Conservation (phyloP, 768 basidiomycete genomes). For the Naematelia aurantialba region DNA sequence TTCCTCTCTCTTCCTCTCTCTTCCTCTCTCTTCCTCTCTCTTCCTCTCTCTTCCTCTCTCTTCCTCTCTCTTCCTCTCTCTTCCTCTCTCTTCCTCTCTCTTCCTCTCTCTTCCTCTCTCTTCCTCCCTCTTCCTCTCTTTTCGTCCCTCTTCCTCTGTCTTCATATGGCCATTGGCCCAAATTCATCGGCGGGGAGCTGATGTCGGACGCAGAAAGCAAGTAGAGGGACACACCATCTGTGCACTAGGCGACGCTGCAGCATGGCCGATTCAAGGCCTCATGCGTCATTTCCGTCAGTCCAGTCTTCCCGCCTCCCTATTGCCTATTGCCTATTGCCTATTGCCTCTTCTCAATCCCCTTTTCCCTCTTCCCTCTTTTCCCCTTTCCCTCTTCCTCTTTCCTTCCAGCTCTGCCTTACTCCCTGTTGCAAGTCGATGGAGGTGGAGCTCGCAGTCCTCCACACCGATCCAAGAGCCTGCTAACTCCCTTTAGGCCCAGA, state of each 20-base stretch:
- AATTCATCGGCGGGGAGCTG: neutral
- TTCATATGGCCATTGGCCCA: neutral
- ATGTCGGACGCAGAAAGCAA: conserved; percentile 66
- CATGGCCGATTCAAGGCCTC: conserved; percentile 97
- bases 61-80: neutral
- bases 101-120: neutral
- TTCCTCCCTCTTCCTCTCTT: neutral
- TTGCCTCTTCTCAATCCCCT: no score
- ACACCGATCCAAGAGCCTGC: neutral
- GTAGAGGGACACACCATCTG: conserved; percentile 95
- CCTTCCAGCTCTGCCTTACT: neutral
- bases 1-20: neutral
- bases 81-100: conserved; percentile 11
- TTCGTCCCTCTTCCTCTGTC: neutral
- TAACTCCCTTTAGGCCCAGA: conserved; percentile 58
- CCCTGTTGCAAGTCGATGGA: no score
- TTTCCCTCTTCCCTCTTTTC: no score
- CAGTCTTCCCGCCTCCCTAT: neutral
- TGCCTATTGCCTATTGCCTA: neutral
- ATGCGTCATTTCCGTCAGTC: conserved; percentile 85
- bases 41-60: neutral
- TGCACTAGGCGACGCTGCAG: conserved; percentile 92
- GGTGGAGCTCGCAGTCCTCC: no score
- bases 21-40: neutral
- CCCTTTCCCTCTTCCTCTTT: no score